Percentiles rank a stretch among this genome's conserved stretches.
These are phyloP conservation scores for Nemania abortiva DNA, from an alignment of 2,329 filamentous ascomycete species.

Conservation along the genomic window DNA sequence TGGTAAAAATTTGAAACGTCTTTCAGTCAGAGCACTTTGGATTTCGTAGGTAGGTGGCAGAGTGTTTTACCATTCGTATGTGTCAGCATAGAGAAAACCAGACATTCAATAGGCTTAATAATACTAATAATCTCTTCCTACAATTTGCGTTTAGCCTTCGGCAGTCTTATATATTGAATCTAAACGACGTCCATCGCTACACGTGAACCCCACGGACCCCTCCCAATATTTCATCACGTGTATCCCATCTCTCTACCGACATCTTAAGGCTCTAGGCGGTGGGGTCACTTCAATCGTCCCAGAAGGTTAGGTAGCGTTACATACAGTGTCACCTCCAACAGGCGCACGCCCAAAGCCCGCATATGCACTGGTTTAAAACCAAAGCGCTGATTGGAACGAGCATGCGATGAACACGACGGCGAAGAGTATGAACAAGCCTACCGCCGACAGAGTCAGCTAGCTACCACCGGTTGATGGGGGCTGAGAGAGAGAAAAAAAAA, in stretches of 20 bases:
- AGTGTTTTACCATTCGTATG: background rate
- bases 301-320: background rate
- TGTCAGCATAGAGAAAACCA: background rate
- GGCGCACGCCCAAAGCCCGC: too few species aligned
- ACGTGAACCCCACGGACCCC: background rate
- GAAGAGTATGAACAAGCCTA: too few species aligned
- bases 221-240: background rate
- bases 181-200: background rate
- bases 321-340: background rate
- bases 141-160: background rate
- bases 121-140: background rate
- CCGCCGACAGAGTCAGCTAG: too few species aligned
- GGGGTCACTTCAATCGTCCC: too few species aligned
- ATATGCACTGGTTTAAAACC: too few species aligned
- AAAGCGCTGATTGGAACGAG: too few species aligned
- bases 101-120: background rate
- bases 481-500: too few species aligned
- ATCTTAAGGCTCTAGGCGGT: too few species aligned
- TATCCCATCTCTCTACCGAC: too few species aligned
- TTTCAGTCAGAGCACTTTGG: background rate
- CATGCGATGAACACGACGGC: too few species aligned
- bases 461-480: too few species aligned
- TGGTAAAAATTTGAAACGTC: slow-evolving; percentile 53
- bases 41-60: background rate
- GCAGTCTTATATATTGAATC: background rate